Conservation (phyloP, 805 yeast genomes). For the Cyberlindnera xylosilytica region DNA sequence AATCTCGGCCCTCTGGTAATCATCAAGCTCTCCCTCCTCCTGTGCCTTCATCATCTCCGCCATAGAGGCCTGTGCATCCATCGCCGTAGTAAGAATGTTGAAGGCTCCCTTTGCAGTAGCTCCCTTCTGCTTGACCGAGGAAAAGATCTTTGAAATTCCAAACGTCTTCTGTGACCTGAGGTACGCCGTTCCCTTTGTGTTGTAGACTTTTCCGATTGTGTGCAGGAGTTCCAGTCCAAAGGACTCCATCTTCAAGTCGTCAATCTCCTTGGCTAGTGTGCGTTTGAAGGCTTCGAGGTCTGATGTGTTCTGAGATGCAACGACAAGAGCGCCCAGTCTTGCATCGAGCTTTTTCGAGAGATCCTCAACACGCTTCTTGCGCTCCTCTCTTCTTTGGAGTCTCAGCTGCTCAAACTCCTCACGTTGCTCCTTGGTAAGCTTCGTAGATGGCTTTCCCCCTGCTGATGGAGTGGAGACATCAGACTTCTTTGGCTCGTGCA, state of each 20-base stretch:
- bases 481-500: constrained; percentile 4
- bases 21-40: constrained; percentile 49
- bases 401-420: constrained; percentile 50
- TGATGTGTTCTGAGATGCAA: constrained; percentile 44
- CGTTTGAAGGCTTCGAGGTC: constrained; percentile 47
- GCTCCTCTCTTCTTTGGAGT: constrained; percentile 50
- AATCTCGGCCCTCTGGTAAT: constrained; percentile 68
- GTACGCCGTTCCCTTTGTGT: constrained; percentile 68
- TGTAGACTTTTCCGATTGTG: constrained; percentile 78
- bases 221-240: constrained; percentile 89
- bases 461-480: background rate
- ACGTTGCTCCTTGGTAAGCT: constrained; percentile 39
- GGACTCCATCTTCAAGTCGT: constrained; percentile 87
- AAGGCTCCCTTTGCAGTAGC: constrained; percentile 79
- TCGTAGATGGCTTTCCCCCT: constrained; percentile 11
- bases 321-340: constrained; percentile 42
- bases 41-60: constrained; percentile 73
- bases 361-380: constrained; percentile 46
- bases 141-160: constrained; percentile 82
- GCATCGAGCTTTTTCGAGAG: constrained; percentile 46
- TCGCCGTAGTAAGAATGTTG: constrained; percentile 74
- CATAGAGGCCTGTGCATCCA: constrained; percentile 82
- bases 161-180: constrained; percentile 74
- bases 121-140: constrained; percentile 81
- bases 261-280: constrained; percentile 60